phyloP scores from a whole-genome alignment of 2,329 filamentous ascomycete genomes.

The Ilyonectria mors-panacis region DNA sequence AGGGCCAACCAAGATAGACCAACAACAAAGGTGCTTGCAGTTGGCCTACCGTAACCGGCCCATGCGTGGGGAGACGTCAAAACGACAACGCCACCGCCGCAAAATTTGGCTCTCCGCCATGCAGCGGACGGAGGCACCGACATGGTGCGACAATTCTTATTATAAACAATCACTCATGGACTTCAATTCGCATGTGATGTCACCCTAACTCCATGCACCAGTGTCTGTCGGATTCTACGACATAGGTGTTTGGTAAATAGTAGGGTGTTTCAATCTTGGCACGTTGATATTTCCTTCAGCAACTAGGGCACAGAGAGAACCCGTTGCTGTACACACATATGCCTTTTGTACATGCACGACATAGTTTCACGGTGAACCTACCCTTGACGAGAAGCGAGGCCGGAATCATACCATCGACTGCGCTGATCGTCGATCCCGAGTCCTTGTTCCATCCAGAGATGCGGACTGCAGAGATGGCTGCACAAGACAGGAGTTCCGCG shows the following conservation, averaged over 20 bases:
- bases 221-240: constrained; percentile 55
- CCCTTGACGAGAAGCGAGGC: constrained; percentile 4
- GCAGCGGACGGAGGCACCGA: not conserved
- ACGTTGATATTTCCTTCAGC: constrained; percentile 71
- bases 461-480: not conserved
- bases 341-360: constrained; percentile 56
- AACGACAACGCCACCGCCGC: constrained; percentile 17
- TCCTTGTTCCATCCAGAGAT: not conserved
- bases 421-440: constrained; percentile 7
- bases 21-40: constrained; percentile 2
- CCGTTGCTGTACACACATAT: constrained; percentile 74
- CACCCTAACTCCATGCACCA: constrained; percentile 71
- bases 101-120: not conserved
- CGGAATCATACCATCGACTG: constrained; percentile 10
- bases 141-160: not conserved
- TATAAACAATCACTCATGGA: constrained; percentile 1
- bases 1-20: constrained; percentile 6
- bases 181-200: constrained; percentile 53
- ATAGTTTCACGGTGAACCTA: constrained; percentile 26
- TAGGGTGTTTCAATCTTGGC: constrained; percentile 67
- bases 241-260: constrained; percentile 72
- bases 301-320: constrained; percentile 64
- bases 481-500: not conserved
- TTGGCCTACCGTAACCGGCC: constrained; percentile 4
- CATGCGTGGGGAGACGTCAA: constrained; percentile 7